Conservation (phyloP, 345 rosid species). For the Hirschfeldia incana region DNA sequence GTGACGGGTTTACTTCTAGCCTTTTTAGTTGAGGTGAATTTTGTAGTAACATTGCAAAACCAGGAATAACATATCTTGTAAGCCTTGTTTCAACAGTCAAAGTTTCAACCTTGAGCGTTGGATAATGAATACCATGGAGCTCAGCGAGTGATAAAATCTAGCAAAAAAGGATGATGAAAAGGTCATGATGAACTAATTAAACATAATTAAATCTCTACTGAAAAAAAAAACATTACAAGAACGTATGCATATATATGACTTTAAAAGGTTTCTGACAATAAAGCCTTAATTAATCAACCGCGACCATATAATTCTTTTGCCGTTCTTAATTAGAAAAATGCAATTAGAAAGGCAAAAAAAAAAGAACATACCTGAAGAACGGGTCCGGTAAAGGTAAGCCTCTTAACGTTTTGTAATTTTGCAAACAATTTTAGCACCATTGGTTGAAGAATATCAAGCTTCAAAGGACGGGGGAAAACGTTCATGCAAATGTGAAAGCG, state of each 20-base stretch:
- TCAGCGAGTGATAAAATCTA: slow-evolving; percentile 16
- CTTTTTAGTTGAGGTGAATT: slow-evolving; percentile 2
- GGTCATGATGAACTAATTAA: neutral
- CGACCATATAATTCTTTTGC: no score
- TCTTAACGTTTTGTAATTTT: slow-evolving; percentile 12
- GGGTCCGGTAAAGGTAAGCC: slow-evolving; percentile 2
- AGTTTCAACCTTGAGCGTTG: neutral
- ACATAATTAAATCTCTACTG: neutral
- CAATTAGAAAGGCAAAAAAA: no score
- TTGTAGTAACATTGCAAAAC: slow-evolving; percentile 21
- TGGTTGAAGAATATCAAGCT: neutral
- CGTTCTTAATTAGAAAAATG: no score
- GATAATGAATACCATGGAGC: slow-evolving; percentile 7
- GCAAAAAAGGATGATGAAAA: neutral
- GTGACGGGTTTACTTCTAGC: neutral
- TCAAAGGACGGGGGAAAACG: no score
- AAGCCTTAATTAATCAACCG: no score
- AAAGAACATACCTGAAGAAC: slow-evolving; percentile 12
- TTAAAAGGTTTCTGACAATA: no score
- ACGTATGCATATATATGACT: neutral
- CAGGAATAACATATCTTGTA: slow-evolving; percentile 14
- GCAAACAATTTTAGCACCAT: neutral
- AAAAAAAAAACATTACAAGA: neutral
- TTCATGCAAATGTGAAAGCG: no score
- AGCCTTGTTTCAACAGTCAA: neutral